Conservation (phyloP, 2,329 filamentous ascomycete species). For the Sphaerulina populicola region DNA sequence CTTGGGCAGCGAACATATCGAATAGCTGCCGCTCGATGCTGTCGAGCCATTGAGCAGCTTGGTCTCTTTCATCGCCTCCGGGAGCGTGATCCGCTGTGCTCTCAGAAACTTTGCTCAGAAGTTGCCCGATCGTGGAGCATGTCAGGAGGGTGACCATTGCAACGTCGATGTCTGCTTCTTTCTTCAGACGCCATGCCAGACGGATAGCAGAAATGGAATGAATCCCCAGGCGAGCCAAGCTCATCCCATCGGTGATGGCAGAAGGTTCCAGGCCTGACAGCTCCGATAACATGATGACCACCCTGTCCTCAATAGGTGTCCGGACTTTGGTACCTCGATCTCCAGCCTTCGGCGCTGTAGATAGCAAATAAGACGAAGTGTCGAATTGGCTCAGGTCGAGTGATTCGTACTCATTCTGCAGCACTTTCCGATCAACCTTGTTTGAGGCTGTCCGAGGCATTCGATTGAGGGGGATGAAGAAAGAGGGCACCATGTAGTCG, state of each 20-base stretch:
- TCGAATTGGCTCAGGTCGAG: not conserved
- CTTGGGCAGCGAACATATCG: not conserved
- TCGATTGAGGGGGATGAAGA: not conserved
- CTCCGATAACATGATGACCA: not conserved
- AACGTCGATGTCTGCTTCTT: conserved; percentile 1
- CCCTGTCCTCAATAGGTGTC: not conserved
- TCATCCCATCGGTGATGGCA: not conserved
- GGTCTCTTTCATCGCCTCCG: not conserved
- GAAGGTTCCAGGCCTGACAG: not conserved
- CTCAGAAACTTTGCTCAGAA: not conserved
- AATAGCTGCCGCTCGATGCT: not conserved
- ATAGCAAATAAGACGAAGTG: not conserved
- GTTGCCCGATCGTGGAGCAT: not conserved
- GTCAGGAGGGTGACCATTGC: not conserved
- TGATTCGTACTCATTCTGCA: not conserved
- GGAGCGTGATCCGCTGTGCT: not conserved
- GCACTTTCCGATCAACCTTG: conserved; percentile 5
- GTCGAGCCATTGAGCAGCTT: not conserved
- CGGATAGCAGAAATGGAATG: conserved; percentile 3
- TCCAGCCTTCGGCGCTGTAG: not conserved
- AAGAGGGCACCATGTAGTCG: conserved; percentile 4
- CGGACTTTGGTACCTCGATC: not conserved
- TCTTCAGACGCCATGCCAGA: conserved; percentile 6
- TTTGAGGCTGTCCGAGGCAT: conserved; percentile 5
- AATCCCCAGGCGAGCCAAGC: conserved; percentile 1